Evolutionary conservation across 371 early-diverging fungal genomes (phyloP).

Genomic region (Actinomortierella ambigua): DNA sequence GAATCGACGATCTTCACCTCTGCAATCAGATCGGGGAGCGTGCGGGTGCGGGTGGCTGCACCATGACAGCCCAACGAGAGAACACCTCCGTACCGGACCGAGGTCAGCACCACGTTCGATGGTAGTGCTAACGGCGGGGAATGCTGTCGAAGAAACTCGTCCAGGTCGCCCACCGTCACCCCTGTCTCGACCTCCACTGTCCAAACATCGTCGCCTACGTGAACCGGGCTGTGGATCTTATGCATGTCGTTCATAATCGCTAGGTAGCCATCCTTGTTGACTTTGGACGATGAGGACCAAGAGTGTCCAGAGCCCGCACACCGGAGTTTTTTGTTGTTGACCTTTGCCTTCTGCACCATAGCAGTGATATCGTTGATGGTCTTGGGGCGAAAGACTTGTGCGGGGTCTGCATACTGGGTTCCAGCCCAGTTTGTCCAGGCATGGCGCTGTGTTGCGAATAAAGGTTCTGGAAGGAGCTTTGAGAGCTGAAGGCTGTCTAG

Average conservation of each 20-base stretch:
- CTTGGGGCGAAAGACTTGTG: constrained; percentile 22
- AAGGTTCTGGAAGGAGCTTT: too few species aligned
- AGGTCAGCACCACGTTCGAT: constrained; percentile 24
- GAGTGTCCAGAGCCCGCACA: constrained; percentile 25
- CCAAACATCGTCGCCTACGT: constrained; percentile 6
- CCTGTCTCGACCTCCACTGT: constrained; percentile 12
- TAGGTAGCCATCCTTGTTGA: constrained; percentile 19
- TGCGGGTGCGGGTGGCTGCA: constrained; percentile 22
- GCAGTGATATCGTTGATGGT: constrained; percentile 20
- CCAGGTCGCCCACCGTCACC: constrained; percentile 12
- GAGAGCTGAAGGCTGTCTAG: too few species aligned
- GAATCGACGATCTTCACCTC: constrained; percentile 35
- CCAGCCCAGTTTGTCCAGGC: constrained; percentile 31
- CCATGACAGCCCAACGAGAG: constrained; percentile 37
- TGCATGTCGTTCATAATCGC: constrained; percentile 22
- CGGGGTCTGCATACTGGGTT: constrained; percentile 15
- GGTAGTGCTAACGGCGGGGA: constrained; percentile 35
- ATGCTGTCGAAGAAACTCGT: constrained; percentile 16
- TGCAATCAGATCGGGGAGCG: constrained; percentile 31
- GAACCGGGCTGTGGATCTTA: constrained; percentile 8
- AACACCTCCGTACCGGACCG: constrained; percentile 23
- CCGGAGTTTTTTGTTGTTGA: constrained; percentile 19
- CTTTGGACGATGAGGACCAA: constrained; percentile 21
- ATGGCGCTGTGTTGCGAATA: too few species aligned
- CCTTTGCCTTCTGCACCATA: constrained; percentile 20